Evolutionary conservation across 75 land plant genomes (phyloP), one percentile per base, ranked within the genome.

Genomic region (Picea sitchensis): DNA sequence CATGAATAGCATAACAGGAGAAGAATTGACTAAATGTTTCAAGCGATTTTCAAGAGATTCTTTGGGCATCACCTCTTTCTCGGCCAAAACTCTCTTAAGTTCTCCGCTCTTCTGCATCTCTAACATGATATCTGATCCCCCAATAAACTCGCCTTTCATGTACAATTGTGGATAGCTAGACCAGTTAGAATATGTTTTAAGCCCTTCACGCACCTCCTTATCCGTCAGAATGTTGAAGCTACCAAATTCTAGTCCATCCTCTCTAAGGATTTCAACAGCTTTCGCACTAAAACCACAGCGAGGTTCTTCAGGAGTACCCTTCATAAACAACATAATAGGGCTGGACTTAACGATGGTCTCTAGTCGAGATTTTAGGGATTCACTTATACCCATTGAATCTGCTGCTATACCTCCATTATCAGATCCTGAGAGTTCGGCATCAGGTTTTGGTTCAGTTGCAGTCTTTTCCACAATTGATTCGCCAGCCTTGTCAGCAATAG

Each of bases 101-200:
- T 93, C 94, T 74, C 92, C 96, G 75, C 86, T 91, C 73, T 93
- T 87, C 60, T 91, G 94, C 93, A 95, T 90, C 81, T 93, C 92
- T 75, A 92, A 59, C n/a, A 93, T 83, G 30, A 95, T 93, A 75
- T 93, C 94, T 56, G 92, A 95, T 62, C 96, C 94, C 76, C 96
- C 96, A 81, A 95, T 83, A 58, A 95, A 85, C 79, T 95, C 96
- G 30, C 96, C 92, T 67, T 85, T 86, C 31, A 88, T 82, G 61
- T 93, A 95, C 21, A 95, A 77, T 76, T 95, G 98, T 5, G 98
- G 98, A 60, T 84, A 95, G 76, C 94, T 95, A 17, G 96, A 89
- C 98, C 98, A 95, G 80, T 95, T 95, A 61, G 96, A 92, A 80
- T 75, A 90, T 58, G 86, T 86, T 79, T 95, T 95, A 31, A 93